Conservation (phyloP, 176 grass and related monocot species). For the Musa beccarii region DNA sequence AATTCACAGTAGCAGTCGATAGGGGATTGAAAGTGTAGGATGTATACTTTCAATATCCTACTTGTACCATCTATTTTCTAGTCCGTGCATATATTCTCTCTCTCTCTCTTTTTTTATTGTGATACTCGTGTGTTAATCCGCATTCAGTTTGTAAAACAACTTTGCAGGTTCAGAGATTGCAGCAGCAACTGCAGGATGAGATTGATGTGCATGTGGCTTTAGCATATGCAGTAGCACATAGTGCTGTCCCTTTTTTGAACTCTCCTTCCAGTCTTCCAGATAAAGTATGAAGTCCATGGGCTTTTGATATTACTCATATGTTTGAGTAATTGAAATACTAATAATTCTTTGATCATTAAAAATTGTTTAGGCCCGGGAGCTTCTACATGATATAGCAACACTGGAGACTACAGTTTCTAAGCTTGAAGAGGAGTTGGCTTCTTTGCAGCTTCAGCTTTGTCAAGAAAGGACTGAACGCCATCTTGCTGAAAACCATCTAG, state of each 20-base stretch:
- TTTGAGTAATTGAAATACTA: not conserved
- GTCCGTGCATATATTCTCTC: not conserved
- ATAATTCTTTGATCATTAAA: conserved; percentile 12
- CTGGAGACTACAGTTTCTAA: conserved; percentile 62
- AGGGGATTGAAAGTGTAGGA: not conserved
- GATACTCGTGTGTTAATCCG: not conserved
- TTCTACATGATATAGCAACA: conserved; percentile 55
- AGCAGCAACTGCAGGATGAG: conserved; percentile 80
- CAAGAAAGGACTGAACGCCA: conserved; percentile 74
- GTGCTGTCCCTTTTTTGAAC: conserved; percentile 30
- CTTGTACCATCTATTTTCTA: not conserved
- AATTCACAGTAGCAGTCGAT: not conserved
- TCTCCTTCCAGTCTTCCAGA: conserved; percentile 57
- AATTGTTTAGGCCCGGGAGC: conserved; percentile 45
- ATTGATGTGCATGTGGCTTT: conserved; percentile 66
- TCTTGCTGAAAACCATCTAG: conserved; percentile 62
- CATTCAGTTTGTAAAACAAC: not conserved
- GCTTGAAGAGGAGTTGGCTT: conserved; percentile 72
- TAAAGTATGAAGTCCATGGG: conserved; percentile 29
- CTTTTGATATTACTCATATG: not conserved
- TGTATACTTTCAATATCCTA: not conserved
- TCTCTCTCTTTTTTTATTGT: not conserved
- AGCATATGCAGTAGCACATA: conserved; percentile 52
- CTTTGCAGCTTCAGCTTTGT: conserved; percentile 63
- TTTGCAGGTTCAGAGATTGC: conserved; percentile 61